These are phyloP conservation scores for Rhodamnia rubescens DNA, from an alignment of 345 rosid genomes.

Conservation along the genomic window DNA sequence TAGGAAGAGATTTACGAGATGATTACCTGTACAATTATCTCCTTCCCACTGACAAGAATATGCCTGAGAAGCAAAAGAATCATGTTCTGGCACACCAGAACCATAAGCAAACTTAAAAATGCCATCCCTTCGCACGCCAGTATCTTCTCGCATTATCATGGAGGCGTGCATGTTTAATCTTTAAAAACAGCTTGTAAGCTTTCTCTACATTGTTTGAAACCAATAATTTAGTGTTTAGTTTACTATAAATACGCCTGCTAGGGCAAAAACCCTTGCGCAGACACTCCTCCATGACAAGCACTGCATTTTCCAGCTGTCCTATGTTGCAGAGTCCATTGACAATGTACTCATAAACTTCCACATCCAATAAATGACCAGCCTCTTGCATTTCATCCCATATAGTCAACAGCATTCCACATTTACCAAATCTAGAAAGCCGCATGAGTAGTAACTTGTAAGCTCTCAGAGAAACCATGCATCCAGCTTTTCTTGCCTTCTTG, in stretches of 20 bases:
- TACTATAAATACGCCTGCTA: constrained; percentile 60
- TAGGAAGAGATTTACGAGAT: background rate
- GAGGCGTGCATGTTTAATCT: constrained; percentile 60
- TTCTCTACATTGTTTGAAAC: constrained; percentile 56
- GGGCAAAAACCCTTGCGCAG: constrained; percentile 75
- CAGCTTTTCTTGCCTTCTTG: constrained; percentile 59
- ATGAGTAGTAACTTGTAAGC: constrained; percentile 72
- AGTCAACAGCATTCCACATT: constrained; percentile 73
- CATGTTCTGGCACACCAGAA: background rate
- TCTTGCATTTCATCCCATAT: constrained; percentile 90
- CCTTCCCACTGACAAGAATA: background rate
- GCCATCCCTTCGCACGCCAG: constrained; percentile 93
- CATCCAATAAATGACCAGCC: constrained; percentile 52
- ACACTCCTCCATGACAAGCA: constrained; percentile 83
- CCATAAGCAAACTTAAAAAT: constrained; percentile 34
- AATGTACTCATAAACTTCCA: constrained; percentile 67
- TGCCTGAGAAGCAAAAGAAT: background rate
- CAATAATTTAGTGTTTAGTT: constrained; percentile 59
- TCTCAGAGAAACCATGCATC: constrained; percentile 51
- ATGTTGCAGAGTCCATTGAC: constrained; percentile 78
- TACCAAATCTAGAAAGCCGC: constrained; percentile 82
- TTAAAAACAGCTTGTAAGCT: constrained; percentile 70
- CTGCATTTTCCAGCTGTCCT: constrained; percentile 87
- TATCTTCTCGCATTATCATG: constrained; percentile 53
- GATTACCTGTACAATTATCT: background rate